Evolutionary conservation across 805 yeast species (phyloP).

Genomic region (Yamadazyma tumulicola): DNA sequence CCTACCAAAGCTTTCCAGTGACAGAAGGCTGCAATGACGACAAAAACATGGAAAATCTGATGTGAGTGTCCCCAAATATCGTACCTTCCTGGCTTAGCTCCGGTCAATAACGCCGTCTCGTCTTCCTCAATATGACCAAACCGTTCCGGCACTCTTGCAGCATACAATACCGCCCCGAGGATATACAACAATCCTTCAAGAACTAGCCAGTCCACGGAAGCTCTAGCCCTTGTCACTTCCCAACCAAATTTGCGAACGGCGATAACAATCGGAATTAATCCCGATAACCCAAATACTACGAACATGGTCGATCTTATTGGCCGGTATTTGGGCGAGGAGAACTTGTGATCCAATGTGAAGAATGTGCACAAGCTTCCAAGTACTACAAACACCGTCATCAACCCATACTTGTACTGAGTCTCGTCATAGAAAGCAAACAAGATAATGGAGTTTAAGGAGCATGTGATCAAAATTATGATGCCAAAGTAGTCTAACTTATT

Average conservation of each 20-base stretch:
- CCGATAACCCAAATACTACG: conserved; percentile 75
- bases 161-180: conserved; percentile 76
- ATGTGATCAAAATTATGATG: conserved; percentile 62
- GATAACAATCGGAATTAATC: conserved; percentile 61
- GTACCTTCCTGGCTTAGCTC: conserved; percentile 30
- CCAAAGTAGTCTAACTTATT: conserved; percentile 77
- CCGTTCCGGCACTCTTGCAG: conserved; percentile 74
- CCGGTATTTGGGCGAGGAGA: conserved; percentile 70
- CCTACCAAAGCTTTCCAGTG: conserved; percentile 64
- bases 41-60: conserved; percentile 77
- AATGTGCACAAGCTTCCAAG: conserved; percentile 63
- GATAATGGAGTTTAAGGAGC: conserved; percentile 50
- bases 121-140: conserved; percentile 27
- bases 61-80: conserved; percentile 81
- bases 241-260: conserved; percentile 52
- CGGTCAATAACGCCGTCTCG: conserved; percentile 11
- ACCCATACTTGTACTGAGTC: conserved; percentile 30
- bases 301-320: conserved; percentile 76
- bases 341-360: conserved; percentile 61
- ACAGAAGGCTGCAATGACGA: conserved; percentile 70
- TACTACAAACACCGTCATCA: conserved; percentile 42
- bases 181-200: conserved; percentile 75
- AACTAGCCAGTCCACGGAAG: conserved; percentile 59
- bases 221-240: conserved; percentile 44
- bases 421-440: conserved; percentile 45